Conservation (phyloP, 257 asterid genomes). For the Plantago ovata region DNA sequence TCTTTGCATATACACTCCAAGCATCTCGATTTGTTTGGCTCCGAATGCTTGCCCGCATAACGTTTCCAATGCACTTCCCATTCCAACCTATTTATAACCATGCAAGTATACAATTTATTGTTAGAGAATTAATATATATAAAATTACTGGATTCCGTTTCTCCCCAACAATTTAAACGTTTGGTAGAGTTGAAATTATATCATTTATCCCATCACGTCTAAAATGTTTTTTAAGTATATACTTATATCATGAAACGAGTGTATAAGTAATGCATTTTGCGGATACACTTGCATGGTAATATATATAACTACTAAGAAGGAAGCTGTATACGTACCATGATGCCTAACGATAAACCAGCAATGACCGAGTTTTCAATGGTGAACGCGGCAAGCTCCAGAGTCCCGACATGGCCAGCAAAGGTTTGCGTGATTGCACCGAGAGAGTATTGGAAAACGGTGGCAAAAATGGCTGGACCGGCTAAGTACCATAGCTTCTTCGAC, state of each 20-base stretch:
- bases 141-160: no score
- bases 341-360: conserved; percentile 56
- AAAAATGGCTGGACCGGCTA: conserved; percentile 68
- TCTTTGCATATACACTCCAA: conserved; percentile 61
- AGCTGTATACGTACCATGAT: conserved; percentile 29
- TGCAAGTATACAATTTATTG: no score
- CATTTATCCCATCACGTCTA: no score
- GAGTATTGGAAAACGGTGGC: conserved; percentile 49
- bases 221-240: no score
- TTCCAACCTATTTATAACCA: conserved; percentile 56
- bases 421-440: conserved; percentile 50
- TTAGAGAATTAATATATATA: no score
- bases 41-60: conserved; percentile 70
- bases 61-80: conserved; percentile 71
- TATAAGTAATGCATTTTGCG: no score
- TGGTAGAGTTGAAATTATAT: no score
- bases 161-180: no score
- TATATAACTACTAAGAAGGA: no score
- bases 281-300: no score
- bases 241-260: no score
- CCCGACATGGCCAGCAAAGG: conserved; percentile 53
- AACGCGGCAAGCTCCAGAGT: conserved; percentile 57
- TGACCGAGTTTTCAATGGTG: conserved; percentile 48
- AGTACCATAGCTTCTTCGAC: conserved; percentile 44
- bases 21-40: conserved; percentile 53